Evolutionary conservation across 2,329 filamentous ascomycete genomes (phyloP).

Genomic region (Fusarium anguioides): DNA sequence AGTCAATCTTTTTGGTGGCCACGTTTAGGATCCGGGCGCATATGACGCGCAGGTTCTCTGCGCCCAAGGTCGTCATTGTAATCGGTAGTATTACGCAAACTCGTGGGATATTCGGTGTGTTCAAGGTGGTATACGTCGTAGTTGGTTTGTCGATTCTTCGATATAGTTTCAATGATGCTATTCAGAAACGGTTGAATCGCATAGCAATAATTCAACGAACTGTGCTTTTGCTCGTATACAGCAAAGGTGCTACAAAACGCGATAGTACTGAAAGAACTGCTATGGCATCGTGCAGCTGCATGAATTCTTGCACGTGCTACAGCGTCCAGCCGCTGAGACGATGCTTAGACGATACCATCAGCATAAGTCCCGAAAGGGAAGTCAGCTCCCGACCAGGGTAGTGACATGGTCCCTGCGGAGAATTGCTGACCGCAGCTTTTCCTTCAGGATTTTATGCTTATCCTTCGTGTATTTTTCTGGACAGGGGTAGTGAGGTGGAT

Average conservation of each 20-base stretch:
- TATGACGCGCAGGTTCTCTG: conserved; percentile 9
- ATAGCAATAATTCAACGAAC: conserved; percentile 3
- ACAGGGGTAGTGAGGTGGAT: conserved; percentile 2
- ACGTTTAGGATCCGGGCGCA: conserved; percentile 7
- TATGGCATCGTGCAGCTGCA: conserved; percentile 2
- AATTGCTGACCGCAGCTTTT: background rate
- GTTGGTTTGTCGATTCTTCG: conserved; percentile 1
- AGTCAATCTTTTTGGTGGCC: conserved; percentile 8
- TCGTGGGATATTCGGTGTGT: conserved; percentile 3
- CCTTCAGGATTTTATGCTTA: conserved; percentile 1
- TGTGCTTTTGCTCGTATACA: conserved; percentile 3
- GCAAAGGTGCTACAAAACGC: conserved; percentile 4
- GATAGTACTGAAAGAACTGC: conserved; percentile 1
- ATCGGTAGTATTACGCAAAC: conserved; percentile 2
- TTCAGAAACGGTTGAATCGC: conserved; percentile 3
- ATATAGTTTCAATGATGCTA: conserved; percentile 4
- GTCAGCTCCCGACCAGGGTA: conserved; percentile 1
- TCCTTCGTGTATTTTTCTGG: conserved; percentile 6
- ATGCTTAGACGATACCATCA: conserved; percentile 6
- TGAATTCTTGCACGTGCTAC: conserved; percentile 6
- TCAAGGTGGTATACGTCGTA: background rate
- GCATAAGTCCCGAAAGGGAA: conserved; percentile 3
- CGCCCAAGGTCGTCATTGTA: conserved; percentile 1
- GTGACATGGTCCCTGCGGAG: background rate
- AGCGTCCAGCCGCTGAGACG: conserved; percentile 3